Evolutionary conservation across 169 alveolate genomes (phyloP).

Genomic region (Hepatocystis sp.): DNA sequence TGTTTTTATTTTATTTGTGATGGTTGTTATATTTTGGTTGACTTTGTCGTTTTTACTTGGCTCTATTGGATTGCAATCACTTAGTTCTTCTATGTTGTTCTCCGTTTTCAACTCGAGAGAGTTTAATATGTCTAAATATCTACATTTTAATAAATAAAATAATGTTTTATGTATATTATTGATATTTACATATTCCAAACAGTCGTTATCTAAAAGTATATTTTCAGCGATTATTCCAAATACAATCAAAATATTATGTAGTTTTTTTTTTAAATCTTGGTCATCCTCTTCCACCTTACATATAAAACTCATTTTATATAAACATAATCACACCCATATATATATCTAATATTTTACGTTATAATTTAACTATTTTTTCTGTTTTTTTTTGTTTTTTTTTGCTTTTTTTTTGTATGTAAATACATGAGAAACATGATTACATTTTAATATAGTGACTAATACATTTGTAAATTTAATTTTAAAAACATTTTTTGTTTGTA

Average conservation of each 20-base stretch:
- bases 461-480: too few species aligned
- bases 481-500: too few species aligned
- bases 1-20: too few species aligned
- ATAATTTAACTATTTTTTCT: too few species aligned
- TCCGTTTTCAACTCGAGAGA: not conserved
- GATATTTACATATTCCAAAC: conserved; percentile 32
- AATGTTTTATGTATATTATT: conserved; percentile 53
- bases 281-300: not conserved
- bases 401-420: too few species aligned
- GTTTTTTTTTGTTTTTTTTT: too few species aligned
- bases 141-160: conserved; percentile 13
- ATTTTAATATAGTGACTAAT: too few species aligned
- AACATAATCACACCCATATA: too few species aligned
- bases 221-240: conserved; percentile 35
- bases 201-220: conserved; percentile 38
- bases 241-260: conserved; percentile 32
- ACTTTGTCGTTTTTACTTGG: not conserved
- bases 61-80: not conserved
- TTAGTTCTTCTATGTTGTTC: not conserved
- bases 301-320: too few species aligned
- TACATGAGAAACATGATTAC: too few species aligned
- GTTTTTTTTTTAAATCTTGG: conserved; percentile 19
- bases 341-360: too few species aligned
- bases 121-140: conserved; percentile 22
- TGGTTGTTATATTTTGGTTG: not conserved